Conservation (phyloP, 108 stramenopile genomes). For the Cyclotella choctawhatcheeana region DNA sequence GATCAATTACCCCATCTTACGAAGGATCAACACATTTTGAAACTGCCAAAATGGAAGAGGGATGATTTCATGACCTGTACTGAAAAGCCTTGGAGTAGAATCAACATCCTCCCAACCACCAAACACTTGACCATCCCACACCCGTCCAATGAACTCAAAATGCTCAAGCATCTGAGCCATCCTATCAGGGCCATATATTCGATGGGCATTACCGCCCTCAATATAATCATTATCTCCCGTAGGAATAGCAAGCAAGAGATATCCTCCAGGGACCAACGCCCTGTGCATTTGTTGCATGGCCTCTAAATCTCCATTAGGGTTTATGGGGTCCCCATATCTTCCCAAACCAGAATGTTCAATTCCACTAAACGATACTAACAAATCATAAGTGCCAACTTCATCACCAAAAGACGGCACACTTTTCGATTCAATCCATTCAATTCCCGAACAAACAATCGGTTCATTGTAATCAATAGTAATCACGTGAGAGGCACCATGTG, state of each 20-base stretch:
- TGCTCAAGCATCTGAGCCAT: background rate
- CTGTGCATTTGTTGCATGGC: background rate
- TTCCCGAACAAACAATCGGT: conserved; percentile 6
- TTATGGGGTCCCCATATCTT: too few relatives aligned
- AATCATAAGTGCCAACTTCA: background rate
- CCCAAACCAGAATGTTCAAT: too few relatives aligned
- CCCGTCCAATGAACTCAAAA: background rate
- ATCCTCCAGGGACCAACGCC: background rate
- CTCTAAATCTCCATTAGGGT: background rate
- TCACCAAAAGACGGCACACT: background rate
- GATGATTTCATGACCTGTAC: background rate
- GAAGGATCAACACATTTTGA: background rate
- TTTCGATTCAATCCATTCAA: conserved; percentile 10
- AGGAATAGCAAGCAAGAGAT: background rate
- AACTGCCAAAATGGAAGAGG: background rate
- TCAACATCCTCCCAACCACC: background rate
- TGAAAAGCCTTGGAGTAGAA: background rate
- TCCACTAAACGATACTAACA: conserved; percentile 7
- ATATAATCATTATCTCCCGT: background rate
- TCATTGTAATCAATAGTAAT: background rate
- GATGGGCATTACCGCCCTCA: background rate
- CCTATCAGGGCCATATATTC: background rate
- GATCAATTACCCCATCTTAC: too few relatives aligned
- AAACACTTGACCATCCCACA: conserved; percentile 4
- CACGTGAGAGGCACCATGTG: background rate